These are phyloP conservation scores for Micractinium sp. DNA, from an alignment of 139 green algal genomes.

Conservation along the genomic window DNA sequence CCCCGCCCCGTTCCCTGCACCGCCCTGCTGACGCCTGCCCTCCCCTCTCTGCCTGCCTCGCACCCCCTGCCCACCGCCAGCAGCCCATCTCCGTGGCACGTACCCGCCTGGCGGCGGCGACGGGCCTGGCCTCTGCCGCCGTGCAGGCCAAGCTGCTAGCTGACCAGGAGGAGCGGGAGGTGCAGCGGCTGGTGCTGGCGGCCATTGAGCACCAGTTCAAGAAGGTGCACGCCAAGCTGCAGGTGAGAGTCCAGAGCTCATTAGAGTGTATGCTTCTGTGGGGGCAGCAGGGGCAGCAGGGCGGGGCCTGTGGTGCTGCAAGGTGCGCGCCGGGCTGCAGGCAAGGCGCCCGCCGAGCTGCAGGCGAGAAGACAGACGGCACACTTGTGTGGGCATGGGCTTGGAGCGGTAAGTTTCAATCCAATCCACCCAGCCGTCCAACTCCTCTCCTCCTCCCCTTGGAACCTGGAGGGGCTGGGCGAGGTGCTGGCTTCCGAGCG, in stretches of 20 bases:
- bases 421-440: no score
- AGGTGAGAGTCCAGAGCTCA: constrained; percentile 29
- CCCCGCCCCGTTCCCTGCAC: not conserved
- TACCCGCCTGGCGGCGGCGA: constrained; percentile 57
- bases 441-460: no score
- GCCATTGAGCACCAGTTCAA: constrained; percentile 31
- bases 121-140: constrained; percentile 71
- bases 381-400: no score
- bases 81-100: constrained; percentile 19
- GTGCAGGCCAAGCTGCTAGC: constrained; percentile 72
- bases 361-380: not conserved
- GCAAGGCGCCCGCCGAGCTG: no score
- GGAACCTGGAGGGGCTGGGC: no score
- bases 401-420: no score
- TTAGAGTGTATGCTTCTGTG: no score
- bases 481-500: not conserved
- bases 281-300: no score
- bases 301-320: no score
- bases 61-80: not conserved
- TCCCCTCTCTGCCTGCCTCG: not conserved
- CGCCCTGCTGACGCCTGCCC: not conserved
- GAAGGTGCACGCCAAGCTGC: constrained; percentile 49
- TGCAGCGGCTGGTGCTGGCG: constrained; percentile 73
- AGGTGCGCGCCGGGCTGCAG: no score
- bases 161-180: constrained; percentile 80